phyloP scores from a whole-genome alignment of 2,329 filamentous ascomycete genomes.

The Diaporthe sp. region DNA sequence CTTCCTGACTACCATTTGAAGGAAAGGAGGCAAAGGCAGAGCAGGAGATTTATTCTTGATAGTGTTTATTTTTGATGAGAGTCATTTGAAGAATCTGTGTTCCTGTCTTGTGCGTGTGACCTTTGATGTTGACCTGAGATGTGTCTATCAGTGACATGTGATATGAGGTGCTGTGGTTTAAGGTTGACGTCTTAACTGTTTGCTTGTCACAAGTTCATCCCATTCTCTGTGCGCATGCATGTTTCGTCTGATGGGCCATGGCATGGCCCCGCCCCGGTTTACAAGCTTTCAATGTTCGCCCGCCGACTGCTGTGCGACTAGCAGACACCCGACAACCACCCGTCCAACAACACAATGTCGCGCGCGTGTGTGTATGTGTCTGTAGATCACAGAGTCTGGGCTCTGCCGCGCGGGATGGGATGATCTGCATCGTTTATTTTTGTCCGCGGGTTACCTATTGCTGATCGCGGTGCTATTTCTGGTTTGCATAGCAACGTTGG shows the following conservation, averaged over 20 bases:
- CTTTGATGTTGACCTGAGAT: not conserved
- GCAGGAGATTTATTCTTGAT: constrained; percentile 25
- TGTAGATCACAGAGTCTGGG: not conserved
- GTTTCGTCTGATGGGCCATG: not conserved
- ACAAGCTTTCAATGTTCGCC: not conserved
- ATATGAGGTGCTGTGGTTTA: not conserved
- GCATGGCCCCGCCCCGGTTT: not conserved
- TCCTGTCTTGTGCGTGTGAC: not conserved
- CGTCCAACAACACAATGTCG: not conserved
- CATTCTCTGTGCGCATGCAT: not conserved
- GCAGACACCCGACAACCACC: too few relatives aligned
- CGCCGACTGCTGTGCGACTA: not conserved
- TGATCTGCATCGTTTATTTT: not conserved
- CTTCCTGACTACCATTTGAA: not conserved
- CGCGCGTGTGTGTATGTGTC: not conserved
- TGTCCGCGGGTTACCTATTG: not conserved
- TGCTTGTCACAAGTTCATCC: not conserved
- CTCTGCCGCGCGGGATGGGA: not conserved
- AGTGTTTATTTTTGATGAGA: constrained; percentile 35
- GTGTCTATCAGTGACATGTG: not conserved
- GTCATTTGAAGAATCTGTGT: not conserved
- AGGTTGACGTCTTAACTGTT: not conserved
- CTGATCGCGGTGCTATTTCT: not conserved
- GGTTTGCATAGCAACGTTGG: not conserved
- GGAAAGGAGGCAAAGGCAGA: constrained; percentile 20